Conservation (phyloP, 2,329 filamentous ascomycete genomes). For the Aciculosporium take region DNA sequence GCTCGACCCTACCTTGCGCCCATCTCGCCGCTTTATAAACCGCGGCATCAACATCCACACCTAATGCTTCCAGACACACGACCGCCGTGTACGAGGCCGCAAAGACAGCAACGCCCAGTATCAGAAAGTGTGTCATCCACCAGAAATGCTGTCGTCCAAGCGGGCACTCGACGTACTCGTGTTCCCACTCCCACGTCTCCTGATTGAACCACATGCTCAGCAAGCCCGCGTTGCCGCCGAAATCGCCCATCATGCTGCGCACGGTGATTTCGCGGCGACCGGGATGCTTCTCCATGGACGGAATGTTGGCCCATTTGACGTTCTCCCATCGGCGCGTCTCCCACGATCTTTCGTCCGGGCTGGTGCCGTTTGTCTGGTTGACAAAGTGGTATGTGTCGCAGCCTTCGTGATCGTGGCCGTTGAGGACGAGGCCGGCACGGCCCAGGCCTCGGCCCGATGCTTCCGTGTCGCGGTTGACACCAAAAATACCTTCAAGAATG, state of each 20-base stretch:
- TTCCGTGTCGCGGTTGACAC: conserved; percentile 49
- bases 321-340: conserved; percentile 33
- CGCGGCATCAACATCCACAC: conserved; percentile 22
- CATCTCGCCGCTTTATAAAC: conserved; percentile 11
- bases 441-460: conserved; percentile 50
- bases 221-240: conserved; percentile 79
- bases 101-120: conserved; percentile 33
- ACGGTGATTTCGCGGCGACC: conserved; percentile 82
- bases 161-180: conserved; percentile 64
- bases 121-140: conserved; percentile 77
- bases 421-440: conserved; percentile 65
- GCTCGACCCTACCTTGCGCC: conserved; percentile 6
- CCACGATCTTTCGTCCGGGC: conserved; percentile 31
- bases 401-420: conserved; percentile 89
- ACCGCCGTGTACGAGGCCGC: conserved; percentile 15
- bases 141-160: conserved; percentile 82
- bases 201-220: conserved; percentile 82
- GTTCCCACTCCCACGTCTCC: conserved; percentile 58
- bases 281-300: conserved; percentile 31
- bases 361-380: conserved; percentile 40
- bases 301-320: conserved; percentile 26
- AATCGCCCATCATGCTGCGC: conserved; percentile 96
- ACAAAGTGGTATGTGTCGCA: conserved; percentile 82
- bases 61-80: conserved; percentile 12
- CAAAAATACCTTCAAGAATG: conserved; percentile 74